These are phyloP conservation scores for Gossypium gossypioides DNA, from an alignment of 441 rosid species.

Conservation along the genomic window DNA sequence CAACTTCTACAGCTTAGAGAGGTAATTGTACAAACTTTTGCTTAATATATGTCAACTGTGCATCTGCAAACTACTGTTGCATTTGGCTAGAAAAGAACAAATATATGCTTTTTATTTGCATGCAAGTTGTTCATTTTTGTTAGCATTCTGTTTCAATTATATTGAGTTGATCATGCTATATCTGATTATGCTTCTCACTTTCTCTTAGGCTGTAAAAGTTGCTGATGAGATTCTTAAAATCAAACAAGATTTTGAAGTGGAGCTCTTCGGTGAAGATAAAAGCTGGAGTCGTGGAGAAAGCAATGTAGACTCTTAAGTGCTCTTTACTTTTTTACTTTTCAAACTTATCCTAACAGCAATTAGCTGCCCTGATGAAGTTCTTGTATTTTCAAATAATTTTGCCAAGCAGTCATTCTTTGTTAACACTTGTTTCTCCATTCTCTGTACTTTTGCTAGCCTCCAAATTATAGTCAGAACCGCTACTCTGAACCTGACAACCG, in stretches of 20 bases:
- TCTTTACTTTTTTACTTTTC: neutral
- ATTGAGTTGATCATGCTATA: neutral
- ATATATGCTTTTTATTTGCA: neutral
- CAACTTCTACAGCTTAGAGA: constrained; percentile 63
- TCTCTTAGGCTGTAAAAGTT: constrained; percentile 40
- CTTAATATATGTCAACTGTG: neutral
- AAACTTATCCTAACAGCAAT: neutral
- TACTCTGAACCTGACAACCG: constrained; percentile 78
- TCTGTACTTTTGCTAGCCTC: constrained; percentile 24
- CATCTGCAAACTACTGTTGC: neutral
- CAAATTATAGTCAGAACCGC: constrained; percentile 47
- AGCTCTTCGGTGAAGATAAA: constrained; percentile 74
- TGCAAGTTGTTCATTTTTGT: neutral
- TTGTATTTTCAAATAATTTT: neutral
- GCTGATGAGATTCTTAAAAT: constrained; percentile 65
- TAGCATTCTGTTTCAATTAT: neutral
- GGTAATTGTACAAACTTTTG: constrained; percentile 24
- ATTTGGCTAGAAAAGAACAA: neutral
- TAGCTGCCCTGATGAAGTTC: neutral
- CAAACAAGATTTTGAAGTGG: constrained; percentile 55
- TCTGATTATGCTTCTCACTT: constrained; percentile 9
- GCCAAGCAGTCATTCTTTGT: neutral
- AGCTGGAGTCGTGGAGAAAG: constrained; percentile 63
- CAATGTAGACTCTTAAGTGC: constrained; percentile 42
- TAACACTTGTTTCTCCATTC: neutral